Evolutionary conservation across 1,139 yeast genomes (phyloP).

Genomic region (Pichia sp.): DNA sequence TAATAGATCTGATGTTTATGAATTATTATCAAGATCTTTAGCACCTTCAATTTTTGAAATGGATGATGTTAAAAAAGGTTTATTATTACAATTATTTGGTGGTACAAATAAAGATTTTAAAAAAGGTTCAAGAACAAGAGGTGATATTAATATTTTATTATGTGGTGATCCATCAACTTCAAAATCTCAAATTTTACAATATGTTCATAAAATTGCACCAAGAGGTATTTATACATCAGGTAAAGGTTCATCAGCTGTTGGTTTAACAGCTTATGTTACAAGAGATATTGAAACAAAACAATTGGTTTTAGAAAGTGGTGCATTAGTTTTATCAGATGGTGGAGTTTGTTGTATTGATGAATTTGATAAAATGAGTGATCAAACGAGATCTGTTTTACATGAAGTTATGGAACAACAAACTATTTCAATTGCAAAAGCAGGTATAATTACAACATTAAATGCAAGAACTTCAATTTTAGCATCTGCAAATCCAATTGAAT

Average conservation of each 20-base stretch:
- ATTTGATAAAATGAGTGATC: slow-evolving; percentile 93
- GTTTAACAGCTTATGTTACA: slow-evolving; percentile 94
- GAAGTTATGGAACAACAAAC: slow-evolving; percentile 99
- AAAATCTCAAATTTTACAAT: slow-evolving; percentile 86
- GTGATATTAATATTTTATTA: slow-evolving; percentile 81
- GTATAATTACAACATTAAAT: slow-evolving; percentile 91
- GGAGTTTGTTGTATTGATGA: slow-evolving; percentile 99
- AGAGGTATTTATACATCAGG: slow-evolving; percentile 98
- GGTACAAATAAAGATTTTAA: slow-evolving; percentile 86
- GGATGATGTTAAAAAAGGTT: slow-evolving; percentile 96
- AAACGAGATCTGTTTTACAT: slow-evolving; percentile 90
- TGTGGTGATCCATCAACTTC: slow-evolving; percentile 99
- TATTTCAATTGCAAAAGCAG: slow-evolving; percentile 95
- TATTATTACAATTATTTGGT: slow-evolving; percentile 85
- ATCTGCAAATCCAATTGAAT: slow-evolving; percentile 96
- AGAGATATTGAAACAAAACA: slow-evolving; percentile 92
- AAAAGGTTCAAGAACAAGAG: slow-evolving; percentile 93
- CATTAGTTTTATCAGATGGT: slow-evolving; percentile 92
- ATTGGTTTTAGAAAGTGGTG: slow-evolving; percentile 91
- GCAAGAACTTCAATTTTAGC: slow-evolving; percentile 95
- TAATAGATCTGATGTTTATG: slow-evolving; percentile 73
- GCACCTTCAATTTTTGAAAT: slow-evolving; percentile 96
- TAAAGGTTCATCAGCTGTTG: slow-evolving; percentile 98
- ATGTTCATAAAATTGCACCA: slow-evolving; percentile 96
- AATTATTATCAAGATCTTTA: slow-evolving; percentile 79